Base-by-base conservation (phyloP, 805 yeast species). In the Suhomyces tanzawaensis region DNA sequence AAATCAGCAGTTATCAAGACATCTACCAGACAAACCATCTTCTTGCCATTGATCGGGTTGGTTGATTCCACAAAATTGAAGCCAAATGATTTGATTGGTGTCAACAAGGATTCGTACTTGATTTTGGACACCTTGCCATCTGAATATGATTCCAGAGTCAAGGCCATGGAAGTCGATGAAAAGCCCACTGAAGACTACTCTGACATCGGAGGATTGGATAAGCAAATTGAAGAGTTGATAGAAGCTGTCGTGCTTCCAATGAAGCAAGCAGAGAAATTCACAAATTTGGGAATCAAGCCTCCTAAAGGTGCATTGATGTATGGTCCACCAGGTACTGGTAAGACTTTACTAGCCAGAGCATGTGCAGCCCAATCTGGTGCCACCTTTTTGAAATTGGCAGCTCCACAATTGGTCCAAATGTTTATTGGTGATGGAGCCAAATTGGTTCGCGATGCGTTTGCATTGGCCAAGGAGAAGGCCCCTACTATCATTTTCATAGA, bases 121-220 rank as follows among this genome's bases (percentile, higher is more conserved):
- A 85, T 93, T 37, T 74, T 93, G 52, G 99, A 93, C 65, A 89
- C 95, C 6, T 72, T 93, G 48, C 99, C 99, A 8, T 89, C 96
- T 2, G 99, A 93, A 65, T 93, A 93, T 59, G 99, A 93, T 63
- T 85, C 95, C 39, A 78, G 99, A 53, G 99, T 93, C 36, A 93
- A 93, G 68, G 98, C 98, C 9, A 87, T 93, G 99, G 99, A 93
- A 64, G 99, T 93, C 36, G 99, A 93, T 60, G 99, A 93, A 67
- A 90, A 91, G 59, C 99, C 99, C 42, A 85, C 95, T 1, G 99
- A 93, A 62, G 88, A 96, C 8, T 93, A 93, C 58, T 82, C 95
- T 1, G 99, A 93, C 61, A 95, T 93, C 51, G 99, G 99, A 58
- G 99, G 99, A 8, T 74, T 93, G 52, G 98, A 91, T 64, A 93